These are phyloP conservation scores for Bruguiera parviflora DNA, from an alignment of 345 rosid genomes.

Conservation along the genomic window DNA sequence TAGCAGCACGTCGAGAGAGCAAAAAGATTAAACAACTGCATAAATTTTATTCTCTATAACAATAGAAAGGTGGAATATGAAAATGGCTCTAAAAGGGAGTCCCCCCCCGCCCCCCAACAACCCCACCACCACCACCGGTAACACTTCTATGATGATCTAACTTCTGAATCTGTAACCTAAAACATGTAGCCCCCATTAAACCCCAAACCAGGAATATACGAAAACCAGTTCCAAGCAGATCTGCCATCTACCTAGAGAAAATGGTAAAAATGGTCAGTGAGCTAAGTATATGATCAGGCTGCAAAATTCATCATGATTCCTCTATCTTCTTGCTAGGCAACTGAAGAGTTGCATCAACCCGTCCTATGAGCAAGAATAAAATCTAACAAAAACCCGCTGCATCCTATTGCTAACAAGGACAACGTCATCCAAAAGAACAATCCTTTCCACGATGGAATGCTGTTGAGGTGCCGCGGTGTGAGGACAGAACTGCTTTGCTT, in stretches of 20 bases:
- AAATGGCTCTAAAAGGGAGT: neutral
- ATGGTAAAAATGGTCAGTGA: neutral
- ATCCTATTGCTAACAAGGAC: neutral
- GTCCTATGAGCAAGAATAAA: neutral
- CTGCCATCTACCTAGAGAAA: conserved; percentile 6
- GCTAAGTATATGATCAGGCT: neutral
- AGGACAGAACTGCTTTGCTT: neutral
- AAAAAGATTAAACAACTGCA: too few species aligned
- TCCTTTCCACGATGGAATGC: too few species aligned
- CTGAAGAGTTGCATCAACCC: neutral
- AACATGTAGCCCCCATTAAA: neutral
- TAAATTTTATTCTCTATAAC: too few species aligned
- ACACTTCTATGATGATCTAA: neutral
- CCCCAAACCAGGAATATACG: neutral
- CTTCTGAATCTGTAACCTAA: conserved; percentile 14
- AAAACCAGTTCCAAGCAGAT: neutral
- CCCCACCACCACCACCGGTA: neutral
- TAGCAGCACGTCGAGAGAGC: too few species aligned
- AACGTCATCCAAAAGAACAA: too few species aligned
- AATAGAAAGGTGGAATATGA: too few species aligned
- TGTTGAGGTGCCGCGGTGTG: neutral
- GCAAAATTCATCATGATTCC: neutral
- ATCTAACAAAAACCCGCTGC: neutral
- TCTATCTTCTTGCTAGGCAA: neutral
- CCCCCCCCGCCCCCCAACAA: neutral